phyloP scores from a whole-genome alignment of 2,329 filamentous ascomycete species.

The Gnomoniopsis smithogilvyi region DNA sequence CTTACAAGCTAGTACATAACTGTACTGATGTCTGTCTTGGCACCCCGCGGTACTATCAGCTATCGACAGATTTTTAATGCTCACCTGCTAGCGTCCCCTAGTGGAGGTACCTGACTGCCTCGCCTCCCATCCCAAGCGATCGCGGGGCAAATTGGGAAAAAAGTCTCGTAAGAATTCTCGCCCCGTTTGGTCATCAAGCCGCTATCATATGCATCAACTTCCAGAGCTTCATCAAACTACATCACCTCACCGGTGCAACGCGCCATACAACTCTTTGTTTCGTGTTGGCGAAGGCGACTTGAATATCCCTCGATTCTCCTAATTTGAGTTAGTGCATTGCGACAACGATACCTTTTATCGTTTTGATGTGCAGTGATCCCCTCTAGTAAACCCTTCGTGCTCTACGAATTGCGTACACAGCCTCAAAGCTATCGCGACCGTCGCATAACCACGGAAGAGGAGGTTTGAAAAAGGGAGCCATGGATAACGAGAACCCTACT shows the following conservation, averaged over 20 bases:
- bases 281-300: not conserved
- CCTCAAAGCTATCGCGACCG: not conserved
- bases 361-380: constrained; percentile 11
- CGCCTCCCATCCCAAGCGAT: not conserved
- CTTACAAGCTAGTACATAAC: no score
- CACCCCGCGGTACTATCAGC: no score
- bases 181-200: not conserved
- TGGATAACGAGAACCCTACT: constrained; percentile 76
- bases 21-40: no score
- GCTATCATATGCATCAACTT: not conserved
- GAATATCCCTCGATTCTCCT: no score
- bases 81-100: no score
- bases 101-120: no score
- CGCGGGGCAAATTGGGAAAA: not conserved
- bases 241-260: not conserved
- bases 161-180: not conserved
- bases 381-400: not conserved
- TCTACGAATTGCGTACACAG: not conserved
- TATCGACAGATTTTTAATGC: no score
- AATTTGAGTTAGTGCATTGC: not conserved
- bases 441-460: not conserved
- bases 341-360: not conserved
- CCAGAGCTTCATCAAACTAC: not conserved
- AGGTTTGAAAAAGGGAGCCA: constrained; percentile 31
- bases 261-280: no score